Conservation (phyloP, 2,329 filamentous ascomycete genomes). For the Venturiaceae sp. region DNA sequence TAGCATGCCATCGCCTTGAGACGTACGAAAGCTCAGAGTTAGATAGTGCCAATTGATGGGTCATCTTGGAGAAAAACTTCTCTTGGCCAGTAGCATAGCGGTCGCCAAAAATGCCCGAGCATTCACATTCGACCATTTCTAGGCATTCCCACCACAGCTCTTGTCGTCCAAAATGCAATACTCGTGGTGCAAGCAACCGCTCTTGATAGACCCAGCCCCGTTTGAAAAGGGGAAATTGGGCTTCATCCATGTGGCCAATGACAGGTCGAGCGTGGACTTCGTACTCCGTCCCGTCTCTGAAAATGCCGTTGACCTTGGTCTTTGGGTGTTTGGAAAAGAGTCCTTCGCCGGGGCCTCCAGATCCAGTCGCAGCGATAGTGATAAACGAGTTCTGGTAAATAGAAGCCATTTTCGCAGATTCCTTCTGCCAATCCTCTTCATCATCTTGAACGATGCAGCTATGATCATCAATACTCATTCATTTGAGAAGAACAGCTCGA, state of each 20-base stretch:
- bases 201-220: slow-evolving; percentile 10
- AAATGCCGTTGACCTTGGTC: neutral
- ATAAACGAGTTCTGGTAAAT: slow-evolving; percentile 16
- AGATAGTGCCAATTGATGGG: neutral
- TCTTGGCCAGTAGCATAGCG: slow-evolving; percentile 2
- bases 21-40: neutral
- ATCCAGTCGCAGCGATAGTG: slow-evolving; percentile 17
- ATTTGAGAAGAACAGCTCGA: slow-evolving; percentile 4
- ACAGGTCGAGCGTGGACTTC: slow-evolving; percentile 5
- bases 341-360: slow-evolving; percentile 9
- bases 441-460: slow-evolving; percentile 16
- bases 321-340: slow-evolving; percentile 3
- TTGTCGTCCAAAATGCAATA: slow-evolving; percentile 6
- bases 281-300: neutral
- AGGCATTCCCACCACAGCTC: slow-evolving; percentile 8
- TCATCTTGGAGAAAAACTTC: slow-evolving; percentile 1
- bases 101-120: neutral
- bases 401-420: slow-evolving; percentile 17
- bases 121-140: slow-evolving; percentile 4
- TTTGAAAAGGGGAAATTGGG: slow-evolving; percentile 5
- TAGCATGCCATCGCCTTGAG: slow-evolving; percentile 3
- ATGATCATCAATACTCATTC: neutral
- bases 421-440: slow-evolving; percentile 15
- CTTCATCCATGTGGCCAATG: slow-evolving; percentile 4
- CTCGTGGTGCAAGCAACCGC: slow-evolving; percentile 6